Base-by-base conservation (phyloP, 1,284 basidiomycete species). In the Abortiporus biennis region DNA sequence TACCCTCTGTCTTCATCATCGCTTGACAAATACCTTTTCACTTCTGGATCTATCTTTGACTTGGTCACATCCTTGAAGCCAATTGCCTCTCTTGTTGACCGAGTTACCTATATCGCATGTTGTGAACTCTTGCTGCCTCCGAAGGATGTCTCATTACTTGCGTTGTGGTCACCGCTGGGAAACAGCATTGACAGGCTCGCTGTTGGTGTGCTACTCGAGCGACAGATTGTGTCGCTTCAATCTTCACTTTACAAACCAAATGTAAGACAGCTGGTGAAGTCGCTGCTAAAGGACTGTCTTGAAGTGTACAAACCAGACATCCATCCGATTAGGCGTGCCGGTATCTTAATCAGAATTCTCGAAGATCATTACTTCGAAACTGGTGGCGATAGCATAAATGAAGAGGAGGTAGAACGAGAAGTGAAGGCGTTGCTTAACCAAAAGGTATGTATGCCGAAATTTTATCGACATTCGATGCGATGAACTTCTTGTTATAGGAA, bases 91-190 rank as follows among this genome's bases (percentile, higher is more conserved):
- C 68, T 85, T 24, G 52, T 89, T 11, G 84, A 88, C 47, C 64
- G 79, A 17, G 61, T 80, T 16, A 83, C 85, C 0, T 80, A 80
- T 45, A 66, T 84, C 19, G 78, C 75, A 4, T 63, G 72, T 1
- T 80, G 72, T 53, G 85, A 88, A 22, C 69, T 88, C 3, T 64
- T 82, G 30, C 61, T 79, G 32, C 49, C 65, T 5, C 64, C 76
- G 0, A 52, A 57, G 3, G 60, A 69, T 12, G 60, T 83, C 3
- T n/a, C n/a, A n/a, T n/a, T n/a, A n/a, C n/a, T n/a, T n/a, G n/a
- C n/a, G n/a, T n/a, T n/a, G n/a, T n/a, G n/a, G n/a, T n/a, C n/a
- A n/a, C n/a, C n/a, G n/a, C n/a, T n/a, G n/a, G n/a, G n/a, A n/a
- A n/a, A n/a, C n/a, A n/a, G n/a, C n/a, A n/a, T n/a, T n/a, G n/a